Evolutionary conservation across 768 basidiomycete species (phyloP).

Genomic region (Russula sp.): DNA sequence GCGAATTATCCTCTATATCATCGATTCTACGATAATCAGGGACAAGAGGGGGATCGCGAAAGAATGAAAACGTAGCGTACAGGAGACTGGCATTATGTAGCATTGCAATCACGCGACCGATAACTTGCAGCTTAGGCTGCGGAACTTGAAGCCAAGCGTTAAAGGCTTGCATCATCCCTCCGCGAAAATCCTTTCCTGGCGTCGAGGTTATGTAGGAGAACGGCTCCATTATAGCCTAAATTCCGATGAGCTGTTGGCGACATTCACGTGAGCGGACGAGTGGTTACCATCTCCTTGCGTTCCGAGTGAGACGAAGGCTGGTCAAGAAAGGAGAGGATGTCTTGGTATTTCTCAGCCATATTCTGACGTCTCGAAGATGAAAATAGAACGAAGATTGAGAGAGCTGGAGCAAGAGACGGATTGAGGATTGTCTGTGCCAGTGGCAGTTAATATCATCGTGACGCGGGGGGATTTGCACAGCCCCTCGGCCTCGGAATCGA

Average conservation of each 20-base stretch:
- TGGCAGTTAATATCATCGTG: too few species aligned
- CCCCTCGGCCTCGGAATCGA: too few species aligned
- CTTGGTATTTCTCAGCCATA: constrained; percentile 19
- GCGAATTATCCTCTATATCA: constrained; percentile 90
- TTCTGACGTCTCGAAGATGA: not conserved
- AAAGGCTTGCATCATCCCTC: constrained; percentile 86
- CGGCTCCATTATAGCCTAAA: constrained; percentile 68
- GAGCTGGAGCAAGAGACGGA: not conserved
- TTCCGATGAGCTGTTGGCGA: not conserved
- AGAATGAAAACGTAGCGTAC: constrained; percentile 36
- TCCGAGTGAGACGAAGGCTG: constrained; percentile 2
- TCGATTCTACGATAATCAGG: constrained; percentile 55
- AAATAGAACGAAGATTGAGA: not conserved
- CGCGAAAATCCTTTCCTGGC: constrained; percentile 90
- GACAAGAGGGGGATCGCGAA: not conserved
- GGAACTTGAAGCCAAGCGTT: constrained; percentile 88
- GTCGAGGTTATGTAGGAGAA: constrained; percentile 76
- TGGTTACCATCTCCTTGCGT: constrained; percentile 8
- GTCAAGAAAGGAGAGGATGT: constrained; percentile 12
- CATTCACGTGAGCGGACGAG: not conserved
- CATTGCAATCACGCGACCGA: constrained; percentile 84
- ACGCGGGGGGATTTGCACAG: too few species aligned
- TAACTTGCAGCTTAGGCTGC: constrained; percentile 55
- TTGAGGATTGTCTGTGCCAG: not conserved
- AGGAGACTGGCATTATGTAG: constrained; percentile 90